These are phyloP conservation scores for Salvia sclarea DNA, from an alignment of 305 asterid genomes.

Conservation along the genomic window DNA sequence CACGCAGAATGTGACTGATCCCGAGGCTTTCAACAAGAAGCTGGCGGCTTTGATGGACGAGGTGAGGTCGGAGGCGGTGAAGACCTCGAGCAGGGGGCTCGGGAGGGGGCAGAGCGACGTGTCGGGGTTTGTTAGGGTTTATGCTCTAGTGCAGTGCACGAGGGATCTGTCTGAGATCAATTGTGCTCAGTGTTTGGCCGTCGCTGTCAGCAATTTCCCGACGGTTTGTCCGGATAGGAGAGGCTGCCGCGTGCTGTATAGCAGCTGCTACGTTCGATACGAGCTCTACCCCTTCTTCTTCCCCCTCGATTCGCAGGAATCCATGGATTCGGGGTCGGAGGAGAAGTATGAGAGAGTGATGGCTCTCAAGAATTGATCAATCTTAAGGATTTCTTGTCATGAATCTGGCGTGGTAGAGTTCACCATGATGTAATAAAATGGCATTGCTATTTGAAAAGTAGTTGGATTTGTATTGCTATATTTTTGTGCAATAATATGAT, in stretches of 20 bases:
- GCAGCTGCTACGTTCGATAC: slow-evolving; percentile 72
- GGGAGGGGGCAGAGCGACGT: slow-evolving; percentile 58
- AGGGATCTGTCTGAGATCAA: slow-evolving; percentile 53
- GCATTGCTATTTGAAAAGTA: no score
- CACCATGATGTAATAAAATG: background rate
- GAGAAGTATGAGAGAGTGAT: slow-evolving; percentile 3
- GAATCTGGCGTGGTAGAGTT: background rate
- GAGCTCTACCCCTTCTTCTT: slow-evolving; percentile 79
- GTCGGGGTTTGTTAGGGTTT: slow-evolving; percentile 45
- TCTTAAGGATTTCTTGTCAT: background rate
- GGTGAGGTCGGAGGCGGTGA: slow-evolving; percentile 58
- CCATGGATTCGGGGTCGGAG: background rate
- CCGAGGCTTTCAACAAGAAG: slow-evolving; percentile 46
- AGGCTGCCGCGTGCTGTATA: slow-evolving; percentile 73
- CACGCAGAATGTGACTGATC: slow-evolving; percentile 54
- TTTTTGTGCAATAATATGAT: no score
- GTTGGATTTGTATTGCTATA: no score
- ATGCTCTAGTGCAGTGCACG: slow-evolving; percentile 76
- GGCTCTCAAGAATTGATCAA: slow-evolving; percentile 23
- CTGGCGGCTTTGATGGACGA: slow-evolving; percentile 40
- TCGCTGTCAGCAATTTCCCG: slow-evolving; percentile 51
- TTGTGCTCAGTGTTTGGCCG: slow-evolving; percentile 75
- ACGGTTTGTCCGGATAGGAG: slow-evolving; percentile 44
- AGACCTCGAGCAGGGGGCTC: slow-evolving; percentile 48
- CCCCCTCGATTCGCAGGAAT: slow-evolving; percentile 48